Percentiles rank a stretch among this genome's conserved stretches.
Evolutionary conservation across 2,329 filamentous ascomycete genomes (phyloP).

Genomic region (Claviceps sp.): DNA sequence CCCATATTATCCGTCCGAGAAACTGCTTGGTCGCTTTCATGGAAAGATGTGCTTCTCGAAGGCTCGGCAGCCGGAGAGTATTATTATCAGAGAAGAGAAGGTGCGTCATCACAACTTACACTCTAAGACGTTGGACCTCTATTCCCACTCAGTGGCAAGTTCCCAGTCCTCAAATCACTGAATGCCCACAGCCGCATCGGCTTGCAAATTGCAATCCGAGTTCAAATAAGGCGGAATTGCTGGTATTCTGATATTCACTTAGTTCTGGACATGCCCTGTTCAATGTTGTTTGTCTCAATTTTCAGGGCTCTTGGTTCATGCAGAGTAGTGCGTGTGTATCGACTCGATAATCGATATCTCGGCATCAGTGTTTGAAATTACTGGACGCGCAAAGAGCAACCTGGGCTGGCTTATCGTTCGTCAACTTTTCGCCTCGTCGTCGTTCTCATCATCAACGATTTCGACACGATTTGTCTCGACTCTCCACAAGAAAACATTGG

Average conservation of each 20-base stretch:
- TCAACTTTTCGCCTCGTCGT: background rate
- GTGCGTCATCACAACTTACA: background rate
- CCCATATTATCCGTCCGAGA: background rate
- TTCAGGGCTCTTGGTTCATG: background rate
- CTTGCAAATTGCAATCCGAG: background rate
- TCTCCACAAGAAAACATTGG: background rate
- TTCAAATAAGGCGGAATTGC: background rate
- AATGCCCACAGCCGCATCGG: background rate
- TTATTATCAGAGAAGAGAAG: too few relatives aligned
- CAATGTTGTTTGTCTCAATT: background rate
- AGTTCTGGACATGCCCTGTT: background rate
- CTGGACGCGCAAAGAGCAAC: too few relatives aligned
- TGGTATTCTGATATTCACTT: background rate
- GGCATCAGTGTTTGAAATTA: background rate
- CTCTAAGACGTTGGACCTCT: background rate
- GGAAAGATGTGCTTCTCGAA: background rate
- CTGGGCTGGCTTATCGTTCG: background rate
- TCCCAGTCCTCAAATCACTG: background rate
- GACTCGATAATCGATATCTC: background rate
- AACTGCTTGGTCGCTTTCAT: background rate
- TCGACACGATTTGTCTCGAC: background rate
- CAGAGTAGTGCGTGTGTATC: background rate
- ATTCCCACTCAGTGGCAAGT: background rate
- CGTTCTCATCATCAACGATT: too few relatives aligned
- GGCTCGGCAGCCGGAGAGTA: background rate